Evolutionary conservation across 2,329 filamentous ascomycete species (phyloP).

Genomic region (Beauveria bassiana): DNA sequence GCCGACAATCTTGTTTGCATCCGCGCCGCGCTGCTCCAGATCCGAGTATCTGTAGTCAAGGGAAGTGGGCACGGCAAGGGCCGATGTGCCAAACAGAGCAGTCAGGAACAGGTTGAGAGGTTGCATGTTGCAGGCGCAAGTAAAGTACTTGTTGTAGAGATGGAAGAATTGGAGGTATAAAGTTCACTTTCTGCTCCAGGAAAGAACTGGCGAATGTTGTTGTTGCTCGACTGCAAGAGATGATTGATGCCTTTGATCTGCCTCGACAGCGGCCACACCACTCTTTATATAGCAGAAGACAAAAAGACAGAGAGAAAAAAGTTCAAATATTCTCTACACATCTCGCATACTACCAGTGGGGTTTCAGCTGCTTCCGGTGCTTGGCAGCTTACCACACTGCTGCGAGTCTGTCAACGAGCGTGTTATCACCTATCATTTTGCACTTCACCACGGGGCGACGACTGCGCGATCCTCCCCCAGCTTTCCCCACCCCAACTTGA

Average conservation of each 20-base stretch:
- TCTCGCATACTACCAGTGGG: neutral
- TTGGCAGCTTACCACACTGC: neutral
- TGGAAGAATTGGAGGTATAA: too few relatives aligned
- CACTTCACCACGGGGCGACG: neutral
- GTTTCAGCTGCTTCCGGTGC: neutral
- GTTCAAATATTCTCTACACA: neutral
- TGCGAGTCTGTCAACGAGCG: too few relatives aligned
- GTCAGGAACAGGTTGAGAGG: neutral
- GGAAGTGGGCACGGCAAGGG: constrained; percentile 3
- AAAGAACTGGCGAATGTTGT: neutral
- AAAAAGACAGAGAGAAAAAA: neutral
- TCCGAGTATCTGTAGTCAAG: neutral
- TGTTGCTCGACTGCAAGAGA: neutral
- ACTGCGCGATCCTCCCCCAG: neutral
- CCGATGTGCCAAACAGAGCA: constrained; percentile 1
- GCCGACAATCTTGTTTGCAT: constrained; percentile 4
- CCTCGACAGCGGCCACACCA: neutral
- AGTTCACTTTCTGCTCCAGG: neutral
- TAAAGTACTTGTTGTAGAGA: neutral
- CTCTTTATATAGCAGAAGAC: constrained; percentile 1
- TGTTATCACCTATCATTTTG: neutral
- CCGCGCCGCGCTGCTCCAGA: neutral
- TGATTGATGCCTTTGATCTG: too few relatives aligned
- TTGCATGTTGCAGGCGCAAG: neutral
- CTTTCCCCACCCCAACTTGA: too few relatives aligned